These are phyloP conservation scores for Dorcoceras hygrometricum DNA, from an alignment of 257 asterid species.

Conservation along the genomic window DNA sequence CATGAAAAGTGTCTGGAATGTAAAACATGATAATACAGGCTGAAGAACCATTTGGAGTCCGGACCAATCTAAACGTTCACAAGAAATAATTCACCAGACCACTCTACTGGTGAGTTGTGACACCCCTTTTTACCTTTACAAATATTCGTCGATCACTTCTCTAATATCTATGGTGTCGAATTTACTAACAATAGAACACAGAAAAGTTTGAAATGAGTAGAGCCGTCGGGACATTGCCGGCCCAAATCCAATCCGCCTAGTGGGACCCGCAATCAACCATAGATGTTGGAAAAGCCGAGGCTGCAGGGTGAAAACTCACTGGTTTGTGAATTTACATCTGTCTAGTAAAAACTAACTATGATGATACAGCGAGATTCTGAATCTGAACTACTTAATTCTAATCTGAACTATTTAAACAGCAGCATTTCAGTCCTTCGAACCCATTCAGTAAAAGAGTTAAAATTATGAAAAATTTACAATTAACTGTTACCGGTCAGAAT, in stretches of 20 bases:
- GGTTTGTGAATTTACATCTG: too few relatives aligned
- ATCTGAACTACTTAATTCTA: not conserved
- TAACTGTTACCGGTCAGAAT: not conserved
- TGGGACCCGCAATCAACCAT: too few relatives aligned
- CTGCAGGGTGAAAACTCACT: not conserved
- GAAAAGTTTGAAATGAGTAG: not conserved
- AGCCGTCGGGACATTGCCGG: too few relatives aligned
- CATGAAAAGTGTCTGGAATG: not conserved
- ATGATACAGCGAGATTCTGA: not conserved
- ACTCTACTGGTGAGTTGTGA: not conserved
- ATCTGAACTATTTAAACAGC: too few relatives aligned
- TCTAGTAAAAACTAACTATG: too few relatives aligned
- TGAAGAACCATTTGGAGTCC: too few relatives aligned
- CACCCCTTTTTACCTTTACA: too few relatives aligned
- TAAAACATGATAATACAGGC: not conserved
- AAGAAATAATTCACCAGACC: not conserved
- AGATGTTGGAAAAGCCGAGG: not conserved
- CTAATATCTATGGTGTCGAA: not conserved
- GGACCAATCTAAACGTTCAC: not conserved
- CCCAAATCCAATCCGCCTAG: too few relatives aligned
- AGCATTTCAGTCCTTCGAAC: not conserved
- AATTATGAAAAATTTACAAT: not conserved
- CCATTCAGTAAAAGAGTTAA: not conserved
- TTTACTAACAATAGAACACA: not conserved
- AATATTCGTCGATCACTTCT: not conserved